Base-by-base conservation (phyloP, 208 protist species). In the Acanthamoeba royreba region DNA sequence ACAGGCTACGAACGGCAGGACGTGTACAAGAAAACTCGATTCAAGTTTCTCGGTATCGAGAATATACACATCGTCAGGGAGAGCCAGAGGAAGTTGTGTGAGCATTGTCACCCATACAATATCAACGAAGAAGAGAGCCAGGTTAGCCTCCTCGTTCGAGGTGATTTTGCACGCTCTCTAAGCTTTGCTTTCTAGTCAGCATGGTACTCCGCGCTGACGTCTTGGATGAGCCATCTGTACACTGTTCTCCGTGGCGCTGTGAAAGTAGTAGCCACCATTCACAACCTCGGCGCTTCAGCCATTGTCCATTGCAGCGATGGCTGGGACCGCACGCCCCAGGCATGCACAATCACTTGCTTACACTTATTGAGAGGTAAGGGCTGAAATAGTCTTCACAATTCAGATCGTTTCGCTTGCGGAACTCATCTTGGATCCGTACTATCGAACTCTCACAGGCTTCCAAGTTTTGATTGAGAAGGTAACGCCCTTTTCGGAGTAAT, bases 241-340 rank as follows among this genome's bases (percentile, higher is more conserved):
- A 40, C 77, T 4, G 77, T 87, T 19, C 47, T 87, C 13, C 42
- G 77, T 4, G 77, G 77, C 2, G 77, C 77, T 0, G 47, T 87
- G 2, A 87, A 87, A 35, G 77, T 87, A 31, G 77, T 35, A n/a
- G 45, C 42, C 43, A 58, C 77, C 7, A 46, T 87, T n/a, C 45
- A 87, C 25, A 46, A 4, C 33, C 66, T 77, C 2, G 66, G 45
- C 38, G 28, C 66, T 19, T 61, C 79, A 22, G 79, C 49, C 4
- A 38, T 61, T 5, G 47, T 87, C 31, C 79, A 87, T 38, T 87
- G 79, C 45, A 43, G 28, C 47, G 98, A 99, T 95, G 99, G 99
- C 0, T 99, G 98, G 98, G 98, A 97, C 61, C 45, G 96, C 33
- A 99, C 98, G 13, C 49, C 98, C 31, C 97, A 98, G 94, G 55